Evolutionary conservation across 1,139 yeast species (phyloP), one percentile per base, ranked within the genome.

Genomic region (Wickerhamomyces sp.): DNA sequence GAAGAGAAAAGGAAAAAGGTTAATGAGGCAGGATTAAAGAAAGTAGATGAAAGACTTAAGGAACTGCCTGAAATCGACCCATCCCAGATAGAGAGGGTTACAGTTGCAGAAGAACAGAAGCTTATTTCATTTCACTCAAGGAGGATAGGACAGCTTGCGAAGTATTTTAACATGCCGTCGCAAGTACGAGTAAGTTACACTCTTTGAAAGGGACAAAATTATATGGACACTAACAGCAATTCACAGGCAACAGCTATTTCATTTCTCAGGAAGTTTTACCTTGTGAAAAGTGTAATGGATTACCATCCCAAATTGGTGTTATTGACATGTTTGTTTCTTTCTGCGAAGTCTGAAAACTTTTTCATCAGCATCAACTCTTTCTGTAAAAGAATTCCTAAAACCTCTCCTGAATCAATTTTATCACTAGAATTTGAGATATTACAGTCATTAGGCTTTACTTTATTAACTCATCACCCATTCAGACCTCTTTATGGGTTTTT

Each of bases 321-420:
- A 55, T 79, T 81, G 48, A 89, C 98, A 0, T 84, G 96, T 48
- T 76, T 92, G 13, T 92, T 90, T 59, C 67, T 92, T 31, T 96
- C 97, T 3, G 90, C 96, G 33, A 92, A 92, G 61, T 79, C 92
- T 15, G 97, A 92, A 56, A 92, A 92, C 63, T 82, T 78, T 60
- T 90, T 90, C 62, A 17, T 43, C 39, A 13, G 31, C 33, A 21
- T 41, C 44, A 85, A 84, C 31, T 75, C 86, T n/a, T 89, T 89
- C 58, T 81, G 88, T 40, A 72, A 74, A 43, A 76, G 81, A 29
- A 70, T 90, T 7, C 79, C 79, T 15, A 82, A 84, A 39, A 76
- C 84, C 2, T 74, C 78, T 32, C 65, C 70, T 12, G 78, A 78
- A 17, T 80, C 84, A 37, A 80, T 92, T 22, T 64, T 90, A 39